phyloP scores from a whole-genome alignment of 306 rosid genomes.

The Lathyrus tuberosus region DNA sequence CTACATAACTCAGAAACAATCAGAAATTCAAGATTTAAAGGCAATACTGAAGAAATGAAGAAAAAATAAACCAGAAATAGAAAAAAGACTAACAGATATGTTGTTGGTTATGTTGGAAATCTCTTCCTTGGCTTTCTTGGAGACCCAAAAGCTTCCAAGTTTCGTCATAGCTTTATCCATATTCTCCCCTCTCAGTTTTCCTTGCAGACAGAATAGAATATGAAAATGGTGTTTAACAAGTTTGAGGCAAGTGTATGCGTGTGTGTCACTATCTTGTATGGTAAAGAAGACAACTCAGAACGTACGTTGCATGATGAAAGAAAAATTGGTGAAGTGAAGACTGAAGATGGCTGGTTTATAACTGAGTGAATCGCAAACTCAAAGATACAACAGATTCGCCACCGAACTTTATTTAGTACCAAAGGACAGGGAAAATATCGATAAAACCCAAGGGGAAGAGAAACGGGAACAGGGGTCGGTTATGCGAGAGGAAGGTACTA shows the following conservation, averaged over 20 bases:
- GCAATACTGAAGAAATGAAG: not conserved
- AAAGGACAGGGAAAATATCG: no score
- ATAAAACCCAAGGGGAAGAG: no score
- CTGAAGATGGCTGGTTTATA: no score
- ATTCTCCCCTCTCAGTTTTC: slow-evolving; percentile 8
- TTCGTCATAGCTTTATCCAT: slow-evolving; percentile 51
- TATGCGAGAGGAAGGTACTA: no score
- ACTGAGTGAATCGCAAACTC: no score
- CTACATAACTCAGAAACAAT: not conserved
- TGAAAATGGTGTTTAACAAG: slow-evolving; percentile 20
- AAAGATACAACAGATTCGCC: no score
- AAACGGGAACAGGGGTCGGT: no score
- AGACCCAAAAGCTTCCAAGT: slow-evolving; percentile 53
- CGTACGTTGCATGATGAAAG: slow-evolving; percentile 1
- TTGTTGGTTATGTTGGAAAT: slow-evolving; percentile 45
- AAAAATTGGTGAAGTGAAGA: not conserved
- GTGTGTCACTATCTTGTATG: slow-evolving; percentile 26
- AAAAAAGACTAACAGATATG: slow-evolving; percentile 38
- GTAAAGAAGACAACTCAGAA: slow-evolving; percentile 27
- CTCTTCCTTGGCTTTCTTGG: slow-evolving; percentile 56
- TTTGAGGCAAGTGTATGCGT: not conserved
- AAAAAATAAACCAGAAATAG: not conserved
- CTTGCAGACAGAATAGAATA: slow-evolving; percentile 23
- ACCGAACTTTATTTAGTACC: no score
- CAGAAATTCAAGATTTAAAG: slow-evolving; percentile 10